Conservation (phyloP, 148 eudicot genomes). For the Beta vulgaris region DNA sequence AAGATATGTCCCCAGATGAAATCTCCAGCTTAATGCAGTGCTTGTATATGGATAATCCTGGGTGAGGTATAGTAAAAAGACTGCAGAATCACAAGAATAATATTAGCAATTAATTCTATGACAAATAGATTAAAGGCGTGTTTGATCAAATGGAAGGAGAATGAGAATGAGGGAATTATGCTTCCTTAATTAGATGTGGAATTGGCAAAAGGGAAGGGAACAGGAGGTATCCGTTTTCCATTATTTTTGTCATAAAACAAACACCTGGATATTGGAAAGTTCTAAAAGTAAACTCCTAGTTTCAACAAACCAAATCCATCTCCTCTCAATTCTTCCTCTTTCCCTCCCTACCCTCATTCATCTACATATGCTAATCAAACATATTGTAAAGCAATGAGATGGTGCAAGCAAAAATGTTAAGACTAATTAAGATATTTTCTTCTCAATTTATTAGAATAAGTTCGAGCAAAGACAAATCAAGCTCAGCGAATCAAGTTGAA, state of each 20-base stretch:
- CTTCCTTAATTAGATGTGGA: not conserved
- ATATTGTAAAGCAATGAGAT: too few species aligned
- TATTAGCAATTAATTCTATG: not conserved
- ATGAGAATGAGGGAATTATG: too few species aligned
- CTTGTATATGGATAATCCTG: conserved; percentile 57
- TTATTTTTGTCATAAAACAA: not conserved
- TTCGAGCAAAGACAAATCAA: too few species aligned
- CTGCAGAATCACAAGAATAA: conserved; percentile 31
- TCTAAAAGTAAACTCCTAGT: not conserved
- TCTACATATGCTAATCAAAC: too few species aligned
- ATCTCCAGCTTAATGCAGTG: conserved; percentile 74
- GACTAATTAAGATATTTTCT: too few species aligned
- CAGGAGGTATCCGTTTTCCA: not conserved
- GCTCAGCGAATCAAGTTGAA: too few species aligned
- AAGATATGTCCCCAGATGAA: conserved; percentile 43
- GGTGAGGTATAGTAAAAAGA: conserved; percentile 63
- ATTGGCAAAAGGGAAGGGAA: not conserved
- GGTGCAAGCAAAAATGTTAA: too few species aligned
- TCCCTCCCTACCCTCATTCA: too few species aligned
- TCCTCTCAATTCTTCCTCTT: too few species aligned
- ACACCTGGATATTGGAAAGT: not conserved
- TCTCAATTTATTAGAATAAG: too few species aligned
- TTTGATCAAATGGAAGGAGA: not conserved
- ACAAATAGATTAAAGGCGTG: not conserved
- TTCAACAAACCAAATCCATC: too few species aligned